Percentiles rank a stretch among this genome's conserved stretches.
These are phyloP conservation scores for Saccharomyces jurei DNA, from an alignment of 805 yeast species.

Conservation along the genomic window DNA sequence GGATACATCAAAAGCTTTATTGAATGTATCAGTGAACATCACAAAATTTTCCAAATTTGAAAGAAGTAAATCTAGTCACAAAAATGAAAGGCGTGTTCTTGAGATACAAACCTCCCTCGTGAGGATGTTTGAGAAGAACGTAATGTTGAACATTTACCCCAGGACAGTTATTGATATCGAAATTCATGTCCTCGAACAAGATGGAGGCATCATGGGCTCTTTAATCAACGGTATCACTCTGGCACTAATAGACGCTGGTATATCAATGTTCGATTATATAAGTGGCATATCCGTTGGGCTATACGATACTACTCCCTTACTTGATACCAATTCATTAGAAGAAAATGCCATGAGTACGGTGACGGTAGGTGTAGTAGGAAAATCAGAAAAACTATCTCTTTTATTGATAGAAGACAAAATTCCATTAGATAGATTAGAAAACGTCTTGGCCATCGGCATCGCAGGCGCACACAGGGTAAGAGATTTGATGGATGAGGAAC, in stretches of 20 bases:
- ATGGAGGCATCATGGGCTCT: constrained; percentile 78
- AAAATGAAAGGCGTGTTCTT: constrained; percentile 60
- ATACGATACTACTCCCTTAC: constrained; percentile 65
- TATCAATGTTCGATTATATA: constrained; percentile 86
- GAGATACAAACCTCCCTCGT: constrained; percentile 62
- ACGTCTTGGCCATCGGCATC: constrained; percentile 70
- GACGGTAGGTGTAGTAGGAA: constrained; percentile 80
- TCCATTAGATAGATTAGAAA: constrained; percentile 72
- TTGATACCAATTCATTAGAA: constrained; percentile 78
- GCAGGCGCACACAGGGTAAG: constrained; percentile 80
- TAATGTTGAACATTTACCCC: constrained; percentile 68
- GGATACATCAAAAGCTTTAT: constrained; percentile 43
- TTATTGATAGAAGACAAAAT: constrained; percentile 74
- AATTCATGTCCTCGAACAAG: constrained; percentile 75
- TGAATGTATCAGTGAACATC: constrained; percentile 58
- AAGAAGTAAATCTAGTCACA: constrained; percentile 53
- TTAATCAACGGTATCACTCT: constrained; percentile 80
- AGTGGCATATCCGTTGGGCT: constrained; percentile 74
- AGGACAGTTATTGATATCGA: constrained; percentile 72
- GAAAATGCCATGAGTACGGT: constrained; percentile 75
- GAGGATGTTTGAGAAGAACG: constrained; percentile 65
- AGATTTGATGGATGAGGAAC: constrained; percentile 78
- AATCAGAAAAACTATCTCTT: constrained; percentile 68
- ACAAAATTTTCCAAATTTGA: constrained; percentile 78
- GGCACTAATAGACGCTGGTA: constrained; percentile 91